These are phyloP conservation scores for Teunomyces lycoperdinae DNA, from an alignment of 805 yeast species.

Conservation along the genomic window DNA sequence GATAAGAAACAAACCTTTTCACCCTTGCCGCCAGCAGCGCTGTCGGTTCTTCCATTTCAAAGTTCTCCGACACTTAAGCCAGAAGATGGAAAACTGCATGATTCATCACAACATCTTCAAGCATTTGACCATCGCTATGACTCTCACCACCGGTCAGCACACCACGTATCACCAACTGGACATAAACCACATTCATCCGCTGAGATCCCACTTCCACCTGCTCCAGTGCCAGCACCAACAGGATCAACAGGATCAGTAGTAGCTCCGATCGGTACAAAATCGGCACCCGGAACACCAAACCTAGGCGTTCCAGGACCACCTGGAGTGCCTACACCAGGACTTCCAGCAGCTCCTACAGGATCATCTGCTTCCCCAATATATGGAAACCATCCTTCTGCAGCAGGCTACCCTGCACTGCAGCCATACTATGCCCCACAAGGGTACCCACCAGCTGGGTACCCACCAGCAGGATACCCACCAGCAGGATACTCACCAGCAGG, in stretches of 20 bases:
- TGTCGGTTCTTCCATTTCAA: neutral
- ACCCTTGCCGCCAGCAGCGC: constrained; percentile 1
- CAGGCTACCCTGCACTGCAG: constrained; percentile 5
- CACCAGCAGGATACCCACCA: constrained; percentile 7
- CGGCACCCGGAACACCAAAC: neutral
- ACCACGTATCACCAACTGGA: neutral
- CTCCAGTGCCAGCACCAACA: neutral
- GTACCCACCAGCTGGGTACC: constrained; percentile 3
- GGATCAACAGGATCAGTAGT: neutral
- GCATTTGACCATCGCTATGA: constrained; percentile 11
- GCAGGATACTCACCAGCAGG: constrained; percentile 12
- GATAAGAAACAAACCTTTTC: neutral
- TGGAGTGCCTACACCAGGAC: neutral
- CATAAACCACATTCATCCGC: neutral
- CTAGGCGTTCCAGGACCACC: neutral
- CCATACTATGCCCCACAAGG: constrained; percentile 12
- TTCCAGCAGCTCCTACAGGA: constrained; percentile 4
- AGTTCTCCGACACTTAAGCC: constrained; percentile 1
- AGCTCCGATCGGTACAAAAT: neutral
- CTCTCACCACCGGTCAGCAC: neutral
- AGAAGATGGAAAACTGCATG: constrained; percentile 3
- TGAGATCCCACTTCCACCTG: neutral
- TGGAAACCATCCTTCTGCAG: constrained; percentile 8
- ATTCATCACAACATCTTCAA: neutral
- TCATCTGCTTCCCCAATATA: constrained; percentile 12